These are phyloP conservation scores for Morella rubra DNA, from an alignment of 306 rosid species.

Conservation along the genomic window DNA sequence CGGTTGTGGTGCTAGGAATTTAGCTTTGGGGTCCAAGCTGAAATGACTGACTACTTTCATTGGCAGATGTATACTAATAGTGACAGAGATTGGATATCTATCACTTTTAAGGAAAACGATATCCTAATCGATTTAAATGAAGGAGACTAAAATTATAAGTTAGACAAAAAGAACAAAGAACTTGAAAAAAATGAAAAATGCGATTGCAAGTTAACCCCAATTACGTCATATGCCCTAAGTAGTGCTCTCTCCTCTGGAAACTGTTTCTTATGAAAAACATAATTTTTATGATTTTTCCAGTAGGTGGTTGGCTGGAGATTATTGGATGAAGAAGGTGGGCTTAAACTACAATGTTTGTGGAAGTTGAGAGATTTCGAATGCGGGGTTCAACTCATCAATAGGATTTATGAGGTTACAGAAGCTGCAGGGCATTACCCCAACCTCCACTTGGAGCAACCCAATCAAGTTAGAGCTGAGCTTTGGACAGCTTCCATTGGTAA, in stretches of 20 bases:
- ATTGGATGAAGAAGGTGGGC: conserved; percentile 50
- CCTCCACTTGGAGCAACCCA: conserved; percentile 76
- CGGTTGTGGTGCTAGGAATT: no score
- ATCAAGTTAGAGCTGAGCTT: conserved; percentile 76
- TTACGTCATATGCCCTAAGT: no score
- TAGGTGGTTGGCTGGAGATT: conserved; percentile 93
- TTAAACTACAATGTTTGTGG: conserved; percentile 85
- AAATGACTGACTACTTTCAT: not conserved
- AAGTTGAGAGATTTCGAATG: conserved; percentile 76
- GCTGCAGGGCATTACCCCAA: conserved; percentile 69
- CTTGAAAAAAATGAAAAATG: no score
- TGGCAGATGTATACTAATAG: not conserved
- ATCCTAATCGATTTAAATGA: no score
- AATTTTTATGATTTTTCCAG: conserved; percentile 16
- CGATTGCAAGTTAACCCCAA: not conserved
- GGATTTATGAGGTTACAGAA: conserved; percentile 61
- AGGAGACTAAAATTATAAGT: not conserved
- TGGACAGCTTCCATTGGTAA: conserved; percentile 86
- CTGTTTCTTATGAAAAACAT: not conserved
- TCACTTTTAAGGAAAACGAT: not conserved
- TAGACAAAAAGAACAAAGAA: no score
- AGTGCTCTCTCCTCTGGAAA: not conserved
- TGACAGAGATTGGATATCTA: not conserved
- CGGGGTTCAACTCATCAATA: conserved; percentile 75
- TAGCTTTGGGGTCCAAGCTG: not conserved